phyloP scores from a whole-genome alignment of 73 alveolate species.

The Tetrahymena elliotti region DNA sequence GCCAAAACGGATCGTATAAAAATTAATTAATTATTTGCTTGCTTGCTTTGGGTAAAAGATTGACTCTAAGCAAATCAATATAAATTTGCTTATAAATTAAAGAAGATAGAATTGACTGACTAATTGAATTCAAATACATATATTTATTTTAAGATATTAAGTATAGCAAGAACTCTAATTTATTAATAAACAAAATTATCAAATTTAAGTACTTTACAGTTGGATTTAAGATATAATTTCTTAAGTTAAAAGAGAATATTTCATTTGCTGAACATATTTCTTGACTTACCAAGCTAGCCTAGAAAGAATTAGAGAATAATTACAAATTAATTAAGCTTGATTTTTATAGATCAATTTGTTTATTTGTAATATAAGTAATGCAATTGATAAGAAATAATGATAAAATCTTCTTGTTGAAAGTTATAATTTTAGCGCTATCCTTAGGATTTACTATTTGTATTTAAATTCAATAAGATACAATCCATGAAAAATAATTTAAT shows the following conservation, averaged over 20 bases:
- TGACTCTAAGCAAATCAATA: background rate
- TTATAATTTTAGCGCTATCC: background rate
- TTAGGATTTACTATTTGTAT: background rate
- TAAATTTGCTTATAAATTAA: background rate
- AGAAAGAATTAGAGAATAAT: background rate
- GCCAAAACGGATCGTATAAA: background rate
- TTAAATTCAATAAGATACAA: background rate
- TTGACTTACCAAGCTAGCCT: background rate
- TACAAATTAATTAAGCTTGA: background rate
- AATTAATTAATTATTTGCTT: background rate
- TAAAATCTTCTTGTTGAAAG: background rate
- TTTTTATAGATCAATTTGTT: background rate
- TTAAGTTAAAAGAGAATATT: too few relatives aligned
- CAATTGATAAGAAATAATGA: background rate
- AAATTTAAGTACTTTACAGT: too few relatives aligned
- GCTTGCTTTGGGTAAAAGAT: too few relatives aligned
- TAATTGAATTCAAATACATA: background rate
- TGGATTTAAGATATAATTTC: too few relatives aligned
- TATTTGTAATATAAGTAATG: background rate
- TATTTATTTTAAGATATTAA: background rate
- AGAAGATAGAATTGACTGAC: background rate
- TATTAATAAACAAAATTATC: too few relatives aligned
- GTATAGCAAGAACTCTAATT: too few relatives aligned
- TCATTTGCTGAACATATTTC: background rate
- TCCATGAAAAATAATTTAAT: background rate